Base-by-base conservation (phyloP, 176 grass and related monocot genomes). In the Oryza nivara region DNA sequence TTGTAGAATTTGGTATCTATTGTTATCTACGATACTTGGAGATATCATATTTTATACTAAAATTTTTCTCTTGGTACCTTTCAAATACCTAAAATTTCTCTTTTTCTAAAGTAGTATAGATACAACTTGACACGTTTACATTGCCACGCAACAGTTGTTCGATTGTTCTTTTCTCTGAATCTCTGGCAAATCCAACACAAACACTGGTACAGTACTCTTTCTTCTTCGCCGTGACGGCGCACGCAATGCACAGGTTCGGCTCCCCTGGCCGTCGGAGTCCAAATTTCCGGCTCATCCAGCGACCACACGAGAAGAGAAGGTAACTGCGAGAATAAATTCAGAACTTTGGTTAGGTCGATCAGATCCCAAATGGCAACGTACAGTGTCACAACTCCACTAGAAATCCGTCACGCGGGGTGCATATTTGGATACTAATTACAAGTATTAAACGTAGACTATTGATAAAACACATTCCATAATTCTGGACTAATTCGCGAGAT, bases 181-280 rank as follows among this genome's bases (percentile, higher is more conserved):
- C 47, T 49, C 12, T 49, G 47, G 52, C 52, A 56, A 56, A 56
- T 7, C 1, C 14, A 56, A 17, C 14, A 5, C 52, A 15, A 15
- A 56, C 17, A 6, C 17, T 17, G 5, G 6, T 17, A 56, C 52
- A 56, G 52, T 38, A 14, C 5, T 56, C 52, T 56, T 1, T 7
- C 19, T 5, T 15, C 15, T 56, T 56, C 52, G 14, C 4, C 16
- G 22, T 22, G 20, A 20, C 17, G 35, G 4, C 68, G 17, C 36
- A n/a, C 58, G 43, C 58, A 61, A 22, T 61, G 7, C 56, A 49
- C 47, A 1, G 26, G 81, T 83, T 83, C 81, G 19, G 11, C 43
- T 66, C 71, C 48, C 60, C 81, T 75, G 71, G 13, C 28, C 36
- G 36, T 7, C 22, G 65, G 25, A 48, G 70, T 83, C 81, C 58